phyloP scores from a whole-genome alignment of 495 filamentous ascomycete genomes.

The Hypoxylon intermedium region DNA sequence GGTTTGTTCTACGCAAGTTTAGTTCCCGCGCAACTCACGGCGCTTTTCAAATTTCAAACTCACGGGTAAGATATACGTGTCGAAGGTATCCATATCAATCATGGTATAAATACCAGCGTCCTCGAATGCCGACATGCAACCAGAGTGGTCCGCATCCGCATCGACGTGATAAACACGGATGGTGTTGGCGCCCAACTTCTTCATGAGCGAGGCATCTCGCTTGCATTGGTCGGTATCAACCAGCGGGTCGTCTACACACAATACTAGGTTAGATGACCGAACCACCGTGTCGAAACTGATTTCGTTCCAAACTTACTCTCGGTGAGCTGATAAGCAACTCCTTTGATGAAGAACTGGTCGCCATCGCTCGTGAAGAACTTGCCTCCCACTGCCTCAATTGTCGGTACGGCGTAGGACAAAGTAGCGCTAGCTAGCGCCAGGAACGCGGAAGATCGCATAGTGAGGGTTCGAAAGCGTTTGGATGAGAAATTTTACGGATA shows the following conservation, averaged over 20 bases:
- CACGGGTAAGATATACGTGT: constrained; percentile 77
- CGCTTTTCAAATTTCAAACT: constrained; percentile 42
- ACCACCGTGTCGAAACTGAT: neutral
- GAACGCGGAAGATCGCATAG: constrained; percentile 47
- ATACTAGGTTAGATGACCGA: constrained; percentile 8
- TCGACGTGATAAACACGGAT: constrained; percentile 93
- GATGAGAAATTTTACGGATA: constrained; percentile 1
- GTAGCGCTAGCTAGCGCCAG: constrained; percentile 45
- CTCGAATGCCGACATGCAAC: constrained; percentile 72
- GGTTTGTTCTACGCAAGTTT: constrained; percentile 51
- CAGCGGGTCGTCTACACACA: constrained; percentile 69
- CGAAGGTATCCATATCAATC: constrained; percentile 85
- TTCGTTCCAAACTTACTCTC: constrained; percentile 32
- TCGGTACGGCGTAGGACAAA: constrained; percentile 51
- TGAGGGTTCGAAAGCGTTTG: constrained; percentile 21
- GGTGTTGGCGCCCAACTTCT: constrained; percentile 78
- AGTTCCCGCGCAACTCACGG: constrained; percentile 23
- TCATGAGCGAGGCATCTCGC: constrained; percentile 79
- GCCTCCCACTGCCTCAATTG: constrained; percentile 74
- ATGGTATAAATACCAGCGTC: constrained; percentile 80
- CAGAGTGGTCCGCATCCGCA: constrained; percentile 68
- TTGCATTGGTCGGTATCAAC: constrained; percentile 76
- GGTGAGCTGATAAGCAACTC: constrained; percentile 72
- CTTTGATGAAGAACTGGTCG: constrained; percentile 84
- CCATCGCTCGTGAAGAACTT: constrained; percentile 85